Evolutionary conservation across 1,284 basidiomycete genomes (phyloP).

Genomic region (Rhodotorula sp.): DNA sequence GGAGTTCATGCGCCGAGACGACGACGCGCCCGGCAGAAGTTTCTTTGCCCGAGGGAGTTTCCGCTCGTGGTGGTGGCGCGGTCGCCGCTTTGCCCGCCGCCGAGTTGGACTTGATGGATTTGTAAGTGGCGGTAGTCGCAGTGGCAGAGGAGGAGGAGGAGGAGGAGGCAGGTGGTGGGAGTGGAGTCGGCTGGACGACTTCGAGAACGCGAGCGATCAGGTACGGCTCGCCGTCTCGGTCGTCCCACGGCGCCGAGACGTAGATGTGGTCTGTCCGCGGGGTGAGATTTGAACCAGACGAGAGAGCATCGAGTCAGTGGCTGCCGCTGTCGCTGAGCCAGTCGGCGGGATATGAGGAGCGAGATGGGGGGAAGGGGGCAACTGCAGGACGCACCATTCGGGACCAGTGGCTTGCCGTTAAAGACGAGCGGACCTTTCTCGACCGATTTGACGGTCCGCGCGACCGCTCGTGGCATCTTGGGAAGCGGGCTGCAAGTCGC

Average conservation of each 20-base stretch:
- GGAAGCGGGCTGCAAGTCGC: neutral
- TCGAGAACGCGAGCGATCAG: constrained; percentile 40
- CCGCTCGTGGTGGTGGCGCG: neutral
- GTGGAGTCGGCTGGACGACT: constrained; percentile 27
- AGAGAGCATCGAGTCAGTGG: neutral
- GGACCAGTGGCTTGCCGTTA: constrained; percentile 11
- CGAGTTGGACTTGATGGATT: neutral
- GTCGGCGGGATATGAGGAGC: neutral
- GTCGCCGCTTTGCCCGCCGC: neutral
- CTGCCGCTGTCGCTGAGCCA: neutral
- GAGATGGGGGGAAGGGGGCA: no score
- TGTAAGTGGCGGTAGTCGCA: neutral
- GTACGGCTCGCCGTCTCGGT: constrained; percentile 43
- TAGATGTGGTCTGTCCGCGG: constrained; percentile 40
- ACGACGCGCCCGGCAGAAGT: constrained; percentile 1
- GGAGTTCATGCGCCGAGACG: constrained; percentile 12
- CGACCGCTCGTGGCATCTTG: constrained; percentile 11
- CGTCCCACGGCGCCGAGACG: constrained; percentile 41
- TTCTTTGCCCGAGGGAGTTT: neutral
- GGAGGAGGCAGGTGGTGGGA: neutral
- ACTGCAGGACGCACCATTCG: constrained; percentile 18
- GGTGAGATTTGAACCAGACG: neutral
- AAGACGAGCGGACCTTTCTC: constrained; percentile 14
- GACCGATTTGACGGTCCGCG: neutral
- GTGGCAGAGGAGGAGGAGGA: neutral